phyloP scores from a whole-genome alignment of 805 yeast species.

The Schwanniomyces occidentalis region DNA sequence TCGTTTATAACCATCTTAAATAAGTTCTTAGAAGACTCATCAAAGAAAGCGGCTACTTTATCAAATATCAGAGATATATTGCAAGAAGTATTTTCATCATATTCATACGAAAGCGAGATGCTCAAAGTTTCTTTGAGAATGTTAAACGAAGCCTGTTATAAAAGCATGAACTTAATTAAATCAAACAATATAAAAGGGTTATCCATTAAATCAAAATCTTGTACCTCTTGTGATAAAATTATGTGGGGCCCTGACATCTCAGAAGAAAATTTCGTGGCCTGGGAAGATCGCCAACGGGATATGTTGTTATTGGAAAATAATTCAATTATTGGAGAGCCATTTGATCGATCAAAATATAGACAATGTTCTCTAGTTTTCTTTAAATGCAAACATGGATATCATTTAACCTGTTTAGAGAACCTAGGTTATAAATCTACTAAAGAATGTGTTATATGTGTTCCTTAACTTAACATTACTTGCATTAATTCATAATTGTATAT shows the following conservation, averaged over 20 bases:
- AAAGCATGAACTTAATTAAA: slow-evolving; percentile 45
- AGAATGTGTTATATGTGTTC: slow-evolving; percentile 24
- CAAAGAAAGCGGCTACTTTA: slow-evolving; percentile 49
- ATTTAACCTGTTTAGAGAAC: slow-evolving; percentile 52
- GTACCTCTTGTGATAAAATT: slow-evolving; percentile 74
- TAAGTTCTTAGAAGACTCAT: slow-evolving; percentile 50
- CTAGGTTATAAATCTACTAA: slow-evolving; percentile 27
- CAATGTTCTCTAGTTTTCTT: slow-evolving; percentile 50
- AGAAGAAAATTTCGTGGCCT: slow-evolving; percentile 49
- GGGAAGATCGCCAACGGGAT: slow-evolving; percentile 49
- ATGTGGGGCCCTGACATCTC: slow-evolving; percentile 69
- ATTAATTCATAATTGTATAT: too few relatives aligned
- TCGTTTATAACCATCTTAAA: slow-evolving; percentile 59
- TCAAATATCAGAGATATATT: slow-evolving; percentile 62
- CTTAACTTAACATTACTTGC: too few relatives aligned
- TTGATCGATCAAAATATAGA: slow-evolving; percentile 11
- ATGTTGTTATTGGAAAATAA: slow-evolving; percentile 5
- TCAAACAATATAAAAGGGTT: slow-evolving; percentile 58
- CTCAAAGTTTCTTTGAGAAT: slow-evolving; percentile 51
- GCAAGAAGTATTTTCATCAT: slow-evolving; percentile 63
- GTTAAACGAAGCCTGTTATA: slow-evolving; percentile 56
- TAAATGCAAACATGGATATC: slow-evolving; percentile 69
- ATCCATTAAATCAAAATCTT: slow-evolving; percentile 47
- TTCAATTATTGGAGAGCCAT: slow-evolving; percentile 1
- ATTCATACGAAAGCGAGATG: slow-evolving; percentile 61